These are phyloP conservation scores for Tremellales sp. DNA, from an alignment of 1,284 basidiomycete genomes.

Conservation along the genomic window DNA sequence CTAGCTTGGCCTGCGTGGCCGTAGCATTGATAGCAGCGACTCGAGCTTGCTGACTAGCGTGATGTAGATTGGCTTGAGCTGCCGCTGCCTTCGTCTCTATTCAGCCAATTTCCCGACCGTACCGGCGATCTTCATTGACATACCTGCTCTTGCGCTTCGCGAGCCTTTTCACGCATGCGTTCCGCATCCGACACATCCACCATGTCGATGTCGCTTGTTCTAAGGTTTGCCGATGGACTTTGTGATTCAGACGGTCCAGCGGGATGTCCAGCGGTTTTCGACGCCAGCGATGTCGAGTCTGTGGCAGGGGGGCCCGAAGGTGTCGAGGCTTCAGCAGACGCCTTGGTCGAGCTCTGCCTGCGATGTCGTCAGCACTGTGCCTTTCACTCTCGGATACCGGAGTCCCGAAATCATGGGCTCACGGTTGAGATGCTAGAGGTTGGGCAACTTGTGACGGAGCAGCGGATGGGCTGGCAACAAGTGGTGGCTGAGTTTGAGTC, in stretches of 20 bases:
- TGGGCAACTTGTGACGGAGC: too few species aligned
- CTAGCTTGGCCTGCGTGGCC: slow-evolving; percentile 45
- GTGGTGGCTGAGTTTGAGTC: too few species aligned
- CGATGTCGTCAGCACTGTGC: too few species aligned
- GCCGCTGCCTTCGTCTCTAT: slow-evolving; percentile 35
- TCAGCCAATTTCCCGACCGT: not conserved
- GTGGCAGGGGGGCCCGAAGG: too few species aligned
- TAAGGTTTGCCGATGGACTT: slow-evolving; percentile 15
- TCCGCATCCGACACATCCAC: slow-evolving; percentile 44
- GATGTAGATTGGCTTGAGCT: slow-evolving; percentile 46
- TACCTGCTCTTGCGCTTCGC: slow-evolving; percentile 48
- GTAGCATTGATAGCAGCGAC: slow-evolving; percentile 49
- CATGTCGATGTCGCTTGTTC: slow-evolving; percentile 36
- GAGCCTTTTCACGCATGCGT: slow-evolving; percentile 44
- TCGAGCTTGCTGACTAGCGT: slow-evolving; percentile 48
- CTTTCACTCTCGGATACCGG: too few species aligned
- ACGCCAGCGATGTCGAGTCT: too few species aligned
- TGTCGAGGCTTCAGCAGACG: too few species aligned
- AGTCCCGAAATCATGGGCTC: too few species aligned
- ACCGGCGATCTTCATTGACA: slow-evolving; percentile 8
- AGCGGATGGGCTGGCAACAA: too few species aligned
- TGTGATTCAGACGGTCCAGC: slow-evolving; percentile 23
- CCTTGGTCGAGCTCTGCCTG: too few species aligned
- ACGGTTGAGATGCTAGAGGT: too few species aligned
- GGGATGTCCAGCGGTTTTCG: too few species aligned